Base-by-base conservation (phyloP, 1,284 basidiomycete genomes). In the Prillingera fragicola region DNA sequence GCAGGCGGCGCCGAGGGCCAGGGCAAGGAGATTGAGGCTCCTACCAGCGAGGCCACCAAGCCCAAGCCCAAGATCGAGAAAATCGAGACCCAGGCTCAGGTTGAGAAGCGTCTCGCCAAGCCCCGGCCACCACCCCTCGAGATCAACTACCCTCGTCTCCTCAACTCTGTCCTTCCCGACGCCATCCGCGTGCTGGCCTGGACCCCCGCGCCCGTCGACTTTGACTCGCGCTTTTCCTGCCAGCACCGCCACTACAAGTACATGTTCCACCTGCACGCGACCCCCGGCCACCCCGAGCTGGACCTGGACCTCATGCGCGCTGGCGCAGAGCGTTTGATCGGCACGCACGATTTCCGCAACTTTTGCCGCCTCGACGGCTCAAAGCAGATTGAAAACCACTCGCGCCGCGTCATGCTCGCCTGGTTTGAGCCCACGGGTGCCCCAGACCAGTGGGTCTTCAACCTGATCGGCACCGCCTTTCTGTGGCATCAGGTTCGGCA, bases 401-500 rank as follows among this genome's bases (percentile, higher is more conserved):
- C 39, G 15, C 54, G 69, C 5, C 45, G 57, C 5, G 65, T 71
- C 8, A 26, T 64, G 24, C 43, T 59, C 33, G 60, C 68, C 7
- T 69, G 55, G 41, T 63, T 70, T 21, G 69, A 69, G 4, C 37
- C 33, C 1, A 43, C 18, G 38, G 41, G 27, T 9, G 8, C 33
- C 15, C 41, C 48, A 17, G 52, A 48, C 21, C 52, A 54, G 52
- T 82, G 82, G 58, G 87, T 92, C 21, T 78, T 97, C 56, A 87
- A 97, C 66, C 80, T 97, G 27, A 74, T 85, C 31, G 92, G 92
- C 1, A 84, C 78, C 0, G 92, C 91, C 0, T 96, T 96, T 67
- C 74, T 98, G 32, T 98, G 95, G 72, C 90, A 99, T 70, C 94
- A 97, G 75, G 95, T 98, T 10, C 80, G 94, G 32, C 89, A 96